Base-by-base conservation (phyloP, 2,329 filamentous ascomycete genomes). In the Aspergillus neotritici region DNA sequence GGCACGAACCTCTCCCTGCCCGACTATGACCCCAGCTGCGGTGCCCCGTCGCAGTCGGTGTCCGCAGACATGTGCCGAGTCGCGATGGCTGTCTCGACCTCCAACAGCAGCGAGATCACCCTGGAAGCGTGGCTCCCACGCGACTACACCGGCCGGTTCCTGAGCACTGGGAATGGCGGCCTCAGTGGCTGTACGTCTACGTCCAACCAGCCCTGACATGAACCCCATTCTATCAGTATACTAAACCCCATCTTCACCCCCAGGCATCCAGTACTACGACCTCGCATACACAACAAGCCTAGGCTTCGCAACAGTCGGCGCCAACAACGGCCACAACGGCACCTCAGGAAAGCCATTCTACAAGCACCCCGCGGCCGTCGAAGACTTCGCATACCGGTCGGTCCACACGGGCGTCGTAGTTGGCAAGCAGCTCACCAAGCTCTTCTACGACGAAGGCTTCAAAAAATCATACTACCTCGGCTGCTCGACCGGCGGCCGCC, bases 301-400 rank as follows among this genome's bases (percentile, higher is more conserved):
- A 12, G 71, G 71, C 0, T 76, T 76, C 41, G 65, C 71, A 1
- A 61, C 65, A 0, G 66, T 76, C 21, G 73, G 71, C 2, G 68
- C 73, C 2, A 76, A 76, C 44, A 74, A 72, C 15, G 73, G 73
- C 3, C 73, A 76, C 36, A 73, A 75, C 47, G 73, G 72, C 31
- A 64, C 66, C 3, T 67, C 63, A 3, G 74, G 73, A n/a, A 42
- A 56, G 16, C 61, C 70, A 0, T 76, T 77, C 49, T 68, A 70
- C 38, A 61, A 69, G 13, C 71, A 73, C 15, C 56, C 66, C 0
- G 71, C 72, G 13, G 63, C 74, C 7, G 51, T 76, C 1, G 62
- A 66, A 30, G 74, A 77, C 47, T 77, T 74, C 49, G 71, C 69
- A 8, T 75, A 69, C 44, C 63, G 70, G 13, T 66, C 70, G 36